phyloP scores from a whole-genome alignment of 1,284 basidiomycete genomes.

The Trichosporon asahii region DNA sequence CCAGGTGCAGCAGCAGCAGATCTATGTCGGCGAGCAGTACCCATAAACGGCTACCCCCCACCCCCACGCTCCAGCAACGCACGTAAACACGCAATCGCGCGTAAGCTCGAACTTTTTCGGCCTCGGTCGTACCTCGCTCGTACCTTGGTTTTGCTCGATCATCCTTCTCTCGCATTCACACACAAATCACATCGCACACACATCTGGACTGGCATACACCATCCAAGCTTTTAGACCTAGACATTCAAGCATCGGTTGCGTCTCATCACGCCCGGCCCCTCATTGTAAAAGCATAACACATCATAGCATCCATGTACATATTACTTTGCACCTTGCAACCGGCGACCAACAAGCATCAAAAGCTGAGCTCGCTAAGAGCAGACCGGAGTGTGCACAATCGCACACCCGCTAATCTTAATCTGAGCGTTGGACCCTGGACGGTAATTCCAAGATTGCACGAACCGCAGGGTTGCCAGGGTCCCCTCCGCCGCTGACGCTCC shows the following conservation, averaged over 20 bases:
- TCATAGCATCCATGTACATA: neutral
- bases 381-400: neutral
- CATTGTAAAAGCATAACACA: neutral
- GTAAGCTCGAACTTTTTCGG: neutral
- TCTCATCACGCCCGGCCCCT: neutral
- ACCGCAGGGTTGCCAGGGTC: neutral
- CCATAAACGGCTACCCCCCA: neutral
- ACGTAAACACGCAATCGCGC: neutral
- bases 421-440: neutral
- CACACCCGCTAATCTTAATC: neutral
- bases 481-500: too few species aligned
- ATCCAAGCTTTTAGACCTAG: neutral
- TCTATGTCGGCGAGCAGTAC: neutral
- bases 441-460: neutral
- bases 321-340: neutral
- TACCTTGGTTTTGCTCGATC: neutral
- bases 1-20: neutral
- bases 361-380: neutral
- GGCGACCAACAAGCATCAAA: neutral
- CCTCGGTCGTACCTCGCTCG: neutral
- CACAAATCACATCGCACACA: neutral
- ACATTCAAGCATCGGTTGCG: neutral
- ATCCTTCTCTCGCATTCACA: neutral
- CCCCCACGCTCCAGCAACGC: neutral
- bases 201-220: neutral